Evolutionary conservation across 2,329 filamentous ascomycete genomes (phyloP).

Genomic region (Aspergillus pseudoglaucus): DNA sequence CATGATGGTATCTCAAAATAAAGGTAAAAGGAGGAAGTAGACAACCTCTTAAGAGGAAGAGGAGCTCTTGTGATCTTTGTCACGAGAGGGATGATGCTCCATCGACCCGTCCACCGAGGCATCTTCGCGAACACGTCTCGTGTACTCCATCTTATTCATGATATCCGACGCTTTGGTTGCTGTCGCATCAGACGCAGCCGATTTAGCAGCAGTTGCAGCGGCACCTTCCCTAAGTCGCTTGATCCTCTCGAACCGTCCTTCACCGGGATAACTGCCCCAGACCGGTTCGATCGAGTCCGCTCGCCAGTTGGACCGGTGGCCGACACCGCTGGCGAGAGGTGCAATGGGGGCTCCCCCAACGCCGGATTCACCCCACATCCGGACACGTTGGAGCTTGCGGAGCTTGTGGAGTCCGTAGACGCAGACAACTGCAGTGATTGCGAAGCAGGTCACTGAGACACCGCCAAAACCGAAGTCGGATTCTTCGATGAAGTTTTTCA

Average conservation of each 20-base stretch:
- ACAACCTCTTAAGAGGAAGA: no score
- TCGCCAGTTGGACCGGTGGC: constrained; percentile 35
- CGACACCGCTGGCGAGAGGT: constrained; percentile 16
- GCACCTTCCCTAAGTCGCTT: constrained; percentile 30
- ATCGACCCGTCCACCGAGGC: no score
- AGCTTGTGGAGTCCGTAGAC: constrained; percentile 78
- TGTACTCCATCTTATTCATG: not conserved
- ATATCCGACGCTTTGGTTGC: constrained; percentile 4
- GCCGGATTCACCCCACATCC: constrained; percentile 66
- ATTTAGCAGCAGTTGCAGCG: constrained; percentile 16
- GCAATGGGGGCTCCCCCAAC: constrained; percentile 25
- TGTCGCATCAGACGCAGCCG: constrained; percentile 12
- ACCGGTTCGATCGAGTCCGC: constrained; percentile 39
- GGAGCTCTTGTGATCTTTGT: no score
- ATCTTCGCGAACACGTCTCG: not conserved
- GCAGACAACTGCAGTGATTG: constrained; percentile 71
- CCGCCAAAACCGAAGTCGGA: constrained; percentile 76
- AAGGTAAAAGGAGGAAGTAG: no score
- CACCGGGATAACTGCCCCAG: constrained; percentile 33
- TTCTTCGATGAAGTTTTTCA: constrained; percentile 98
- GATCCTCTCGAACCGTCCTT: constrained; percentile 31
- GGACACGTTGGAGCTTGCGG: constrained; percentile 76
- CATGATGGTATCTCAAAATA: no score
- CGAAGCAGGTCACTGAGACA: constrained; percentile 63
- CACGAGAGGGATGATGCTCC: no score